Evolutionary conservation across 257 asterid genomes (phyloP).

Genomic region (Anisodus acutangulus): DNA sequence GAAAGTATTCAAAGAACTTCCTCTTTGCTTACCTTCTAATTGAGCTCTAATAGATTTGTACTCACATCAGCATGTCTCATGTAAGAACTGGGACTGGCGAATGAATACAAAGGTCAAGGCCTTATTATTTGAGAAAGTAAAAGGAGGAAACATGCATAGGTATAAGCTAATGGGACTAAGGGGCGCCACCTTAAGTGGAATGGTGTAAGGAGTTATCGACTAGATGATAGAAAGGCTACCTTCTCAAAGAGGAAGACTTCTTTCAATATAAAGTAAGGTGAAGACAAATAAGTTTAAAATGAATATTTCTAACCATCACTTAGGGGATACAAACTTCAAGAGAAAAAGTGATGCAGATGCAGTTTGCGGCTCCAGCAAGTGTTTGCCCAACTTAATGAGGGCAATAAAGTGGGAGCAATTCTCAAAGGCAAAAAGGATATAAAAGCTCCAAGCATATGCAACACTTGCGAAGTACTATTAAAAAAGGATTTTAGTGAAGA

Average conservation of each 20-base stretch:
- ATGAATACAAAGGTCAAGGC: no score
- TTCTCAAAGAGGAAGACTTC: no score
- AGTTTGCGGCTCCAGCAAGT: not conserved
- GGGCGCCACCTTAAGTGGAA: no score
- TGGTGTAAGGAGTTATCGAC: no score
- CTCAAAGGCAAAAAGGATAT: not conserved
- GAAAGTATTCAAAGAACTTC: not conserved
- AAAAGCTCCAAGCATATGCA: not conserved
- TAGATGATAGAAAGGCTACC: no score
- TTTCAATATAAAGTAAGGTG: no score
- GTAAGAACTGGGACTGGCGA: not conserved
- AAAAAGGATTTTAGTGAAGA: not conserved
- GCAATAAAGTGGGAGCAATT: conserved; percentile 5
- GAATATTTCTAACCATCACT: not conserved
- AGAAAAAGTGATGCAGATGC: conserved; percentile 24
- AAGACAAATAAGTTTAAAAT: conserved; percentile 12
- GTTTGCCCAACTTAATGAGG: not conserved
- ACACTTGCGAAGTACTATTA: not conserved
- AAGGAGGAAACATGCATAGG: no score
- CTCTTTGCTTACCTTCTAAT: conserved; percentile 24
- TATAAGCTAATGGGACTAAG: no score
- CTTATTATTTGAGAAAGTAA: no score
- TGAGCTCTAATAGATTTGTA: conserved; percentile 16
- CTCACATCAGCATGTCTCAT: not conserved
- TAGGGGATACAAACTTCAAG: not conserved